Conservation (phyloP, 805 yeast species). For the Maudiozyma saulgeensis region DNA sequence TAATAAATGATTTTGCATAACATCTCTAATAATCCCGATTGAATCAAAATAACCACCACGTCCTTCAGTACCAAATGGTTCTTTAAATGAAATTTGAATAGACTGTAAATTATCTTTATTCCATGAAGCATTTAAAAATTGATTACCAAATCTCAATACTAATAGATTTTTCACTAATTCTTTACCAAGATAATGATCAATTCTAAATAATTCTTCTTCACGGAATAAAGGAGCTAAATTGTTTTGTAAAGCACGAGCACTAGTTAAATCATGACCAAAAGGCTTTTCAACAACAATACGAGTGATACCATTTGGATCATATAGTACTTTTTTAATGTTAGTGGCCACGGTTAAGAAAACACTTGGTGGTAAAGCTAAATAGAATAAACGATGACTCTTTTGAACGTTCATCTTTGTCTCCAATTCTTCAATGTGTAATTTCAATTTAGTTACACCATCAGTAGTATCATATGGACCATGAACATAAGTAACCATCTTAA, state of each 20-base stretch:
- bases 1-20: conserved; percentile 93
- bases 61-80: conserved; percentile 98
- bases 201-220: conserved; percentile 89
- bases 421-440: conserved; percentile 43
- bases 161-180: conserved; percentile 94
- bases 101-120: conserved; percentile 66
- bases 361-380: conserved; percentile 91
- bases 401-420: conserved; percentile 41
- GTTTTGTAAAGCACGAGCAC: conserved; percentile 67
- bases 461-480: conserved; percentile 72
- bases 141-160: conserved; percentile 85
- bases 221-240: conserved; percentile 76
- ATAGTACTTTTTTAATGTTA: conserved; percentile 58
- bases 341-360: conserved; percentile 74
- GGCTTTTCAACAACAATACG: conserved; percentile 94
- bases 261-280: conserved; percentile 82
- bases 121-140: conserved; percentile 83
- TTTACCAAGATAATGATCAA: conserved; percentile 95
- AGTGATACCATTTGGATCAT: conserved; percentile 59
- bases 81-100: conserved; percentile 88
- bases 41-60: conserved; percentile 96
- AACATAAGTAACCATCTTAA: conserved; percentile 55
- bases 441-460: conserved; percentile 60
- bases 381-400: conserved; percentile 72
- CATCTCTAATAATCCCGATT: conserved; percentile 94